A percentile compares a stretch with the other conserved stretches of the same genome.
These are phyloP conservation scores for Corylus avellana DNA, from an alignment of 306 rosid species.

Conservation along the genomic window DNA sequence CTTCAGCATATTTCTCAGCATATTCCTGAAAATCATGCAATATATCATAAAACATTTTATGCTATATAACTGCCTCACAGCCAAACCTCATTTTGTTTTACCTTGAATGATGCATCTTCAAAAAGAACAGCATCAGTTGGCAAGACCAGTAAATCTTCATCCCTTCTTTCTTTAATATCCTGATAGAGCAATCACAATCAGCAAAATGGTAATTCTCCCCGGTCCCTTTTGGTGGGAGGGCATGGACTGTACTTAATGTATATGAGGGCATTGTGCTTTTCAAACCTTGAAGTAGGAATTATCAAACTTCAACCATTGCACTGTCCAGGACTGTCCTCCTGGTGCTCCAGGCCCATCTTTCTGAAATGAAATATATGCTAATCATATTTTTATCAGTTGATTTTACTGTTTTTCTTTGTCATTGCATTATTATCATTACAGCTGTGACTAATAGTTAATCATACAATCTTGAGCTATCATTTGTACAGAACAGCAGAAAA, in stretches of 20 bases:
- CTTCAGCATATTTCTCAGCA: slow-evolving; percentile 92
- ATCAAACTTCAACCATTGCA: slow-evolving; percentile 92
- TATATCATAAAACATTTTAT: neutral
- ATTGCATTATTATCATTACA: slow-evolving; percentile 10
- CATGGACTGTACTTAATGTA: slow-evolving; percentile 6
- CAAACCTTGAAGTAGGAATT: slow-evolving; percentile 92
- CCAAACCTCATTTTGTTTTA: slow-evolving; percentile 29
- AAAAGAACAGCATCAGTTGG: slow-evolving; percentile 95
- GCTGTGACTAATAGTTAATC: neutral
- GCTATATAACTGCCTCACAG: slow-evolving; percentile 9
- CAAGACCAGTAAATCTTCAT: slow-evolving; percentile 83
- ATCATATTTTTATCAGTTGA: slow-evolving; percentile 24
- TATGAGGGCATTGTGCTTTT: slow-evolving; percentile 11
- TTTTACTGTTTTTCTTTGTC: slow-evolving; percentile 10
- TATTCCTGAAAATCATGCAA: slow-evolving; percentile 53
- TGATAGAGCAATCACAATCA: slow-evolving; percentile 43
- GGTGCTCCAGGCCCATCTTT: slow-evolving; percentile 98
- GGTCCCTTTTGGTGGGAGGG: neutral
- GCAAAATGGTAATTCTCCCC: slow-evolving; percentile 22
- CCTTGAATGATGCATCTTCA: slow-evolving; percentile 94
- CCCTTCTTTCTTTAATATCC: slow-evolving; percentile 89
- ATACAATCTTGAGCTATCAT: neutral
- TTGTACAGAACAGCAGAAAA: neutral
- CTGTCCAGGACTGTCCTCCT: slow-evolving; percentile 99
- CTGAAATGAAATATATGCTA: slow-evolving; percentile 45